Evolutionary conservation across 2,329 filamentous ascomycete species (phyloP).

Genomic region (Ceratocystis variospora): DNA sequence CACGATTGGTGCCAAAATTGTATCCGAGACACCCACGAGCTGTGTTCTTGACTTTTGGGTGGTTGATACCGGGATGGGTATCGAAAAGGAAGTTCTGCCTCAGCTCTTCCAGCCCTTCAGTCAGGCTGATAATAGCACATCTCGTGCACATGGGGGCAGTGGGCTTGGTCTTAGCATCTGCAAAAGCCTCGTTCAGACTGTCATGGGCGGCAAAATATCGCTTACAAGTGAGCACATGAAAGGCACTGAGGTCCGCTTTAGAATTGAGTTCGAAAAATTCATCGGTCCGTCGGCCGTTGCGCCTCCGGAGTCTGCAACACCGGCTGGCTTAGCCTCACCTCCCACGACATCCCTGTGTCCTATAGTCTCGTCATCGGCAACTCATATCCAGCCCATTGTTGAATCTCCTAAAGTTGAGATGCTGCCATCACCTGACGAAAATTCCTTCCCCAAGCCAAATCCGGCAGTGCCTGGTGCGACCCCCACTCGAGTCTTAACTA

Average conservation of each 20-base stretch:
- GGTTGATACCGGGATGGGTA: conserved; percentile 80
- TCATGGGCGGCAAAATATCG: conserved; percentile 76
- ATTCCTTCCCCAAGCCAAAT: neutral
- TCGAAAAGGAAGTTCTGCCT: conserved; percentile 64
- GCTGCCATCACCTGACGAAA: neutral
- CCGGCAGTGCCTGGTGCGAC: conserved; percentile 37
- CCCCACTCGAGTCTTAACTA: conserved; percentile 58
- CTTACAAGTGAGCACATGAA: conserved; percentile 61
- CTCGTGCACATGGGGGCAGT: conserved; percentile 80
- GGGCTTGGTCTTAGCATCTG: conserved; percentile 86
- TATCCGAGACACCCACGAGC: conserved; percentile 54
- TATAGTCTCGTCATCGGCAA: neutral
- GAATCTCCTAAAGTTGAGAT: conserved; percentile 2
- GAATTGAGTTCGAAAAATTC: conserved; percentile 65
- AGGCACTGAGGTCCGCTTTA: conserved; percentile 65
- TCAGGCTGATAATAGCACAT: conserved; percentile 81
- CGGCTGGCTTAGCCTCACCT: neutral
- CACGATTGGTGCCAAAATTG: conserved; percentile 63
- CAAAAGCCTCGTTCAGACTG: conserved; percentile 84
- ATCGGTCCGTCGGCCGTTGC: neutral
- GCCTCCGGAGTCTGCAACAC: conserved; percentile 4
- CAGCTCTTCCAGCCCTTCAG: conserved; percentile 88
- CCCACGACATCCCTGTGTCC: neutral
- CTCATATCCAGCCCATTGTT: neutral
- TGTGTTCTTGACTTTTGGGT: conserved; percentile 75